Base-by-base conservation (phyloP, 202 grass and related monocot species). In the Eragrostis tef region DNA sequence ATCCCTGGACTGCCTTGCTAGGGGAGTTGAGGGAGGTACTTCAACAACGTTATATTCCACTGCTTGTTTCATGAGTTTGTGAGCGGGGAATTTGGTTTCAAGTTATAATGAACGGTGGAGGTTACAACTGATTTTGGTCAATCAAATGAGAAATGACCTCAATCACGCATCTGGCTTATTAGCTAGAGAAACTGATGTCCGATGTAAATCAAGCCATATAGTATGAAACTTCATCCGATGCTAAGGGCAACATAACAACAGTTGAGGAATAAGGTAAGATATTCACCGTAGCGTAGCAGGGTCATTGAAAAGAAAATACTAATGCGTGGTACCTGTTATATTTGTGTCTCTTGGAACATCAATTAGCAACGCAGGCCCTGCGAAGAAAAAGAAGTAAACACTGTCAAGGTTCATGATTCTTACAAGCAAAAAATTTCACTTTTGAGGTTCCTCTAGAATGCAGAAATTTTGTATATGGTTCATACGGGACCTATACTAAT, bases 281-380 rank as follows among this genome's bases (percentile, higher is more conserved):
- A 54, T 8, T 39, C 34, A 39, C 34, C 34, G 6, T 39, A 39
- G 6, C 5, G n/a, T n/a, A n/a, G n/a, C n/a, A n/a, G 34, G 34
- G 34, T 39, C 34, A 39, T 39, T 27, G 19, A 61, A 1, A 76
- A 19, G 13, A 27, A 42, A 74, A 61, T 70, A 83, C 34, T 0
- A 17, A 66, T 29, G 20, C 17, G 0, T n/a, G n/a, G 17, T 93
- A 97, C 94, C 94, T 93, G 94, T 98, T 91, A 98, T 91, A 29
- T 94, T 98, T 65, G 84, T 87, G 86, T 98, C 57, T 82, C 92
- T 94, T 43, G 90, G 92, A 81, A 94, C 88, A 89, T 98, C 94
- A 52, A 98, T 88, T 43, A 98, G 78, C 44, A 98, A 81, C 17
- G 94, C 88, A 59, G 90, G 94, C 70, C 94, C 94, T 98, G 86